Evolutionary conservation across 2,329 filamentous ascomycete species (phyloP).

Genomic region (Chaetothyriales sp.): DNA sequence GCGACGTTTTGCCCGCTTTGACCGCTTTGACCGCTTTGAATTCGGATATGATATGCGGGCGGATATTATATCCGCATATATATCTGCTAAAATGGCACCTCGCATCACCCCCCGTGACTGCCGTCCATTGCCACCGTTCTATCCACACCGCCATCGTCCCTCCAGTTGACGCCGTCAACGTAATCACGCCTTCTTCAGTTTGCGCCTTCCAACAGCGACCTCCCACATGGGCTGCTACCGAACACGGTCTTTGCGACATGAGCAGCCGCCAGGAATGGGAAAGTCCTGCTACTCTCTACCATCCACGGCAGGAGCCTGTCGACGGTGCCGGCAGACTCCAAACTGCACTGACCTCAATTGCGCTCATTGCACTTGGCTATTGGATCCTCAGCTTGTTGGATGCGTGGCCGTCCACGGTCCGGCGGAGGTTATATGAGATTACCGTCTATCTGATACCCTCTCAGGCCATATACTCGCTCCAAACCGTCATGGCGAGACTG

Average conservation of each 20-base stretch:
- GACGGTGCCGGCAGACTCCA: neutral
- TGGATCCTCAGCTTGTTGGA: slow-evolving; percentile 29
- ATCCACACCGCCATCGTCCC: no score
- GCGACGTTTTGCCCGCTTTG: no score
- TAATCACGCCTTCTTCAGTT: neutral
- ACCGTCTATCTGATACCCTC: slow-evolving; percentile 28
- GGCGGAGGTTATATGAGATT: slow-evolving; percentile 24
- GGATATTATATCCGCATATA: neutral
- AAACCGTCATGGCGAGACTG: slow-evolving; percentile 33
- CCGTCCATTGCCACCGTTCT: neutral
- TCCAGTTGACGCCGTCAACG: neutral
- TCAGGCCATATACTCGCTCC: slow-evolving; percentile 32
- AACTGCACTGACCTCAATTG: slow-evolving; percentile 6
- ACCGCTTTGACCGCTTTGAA: no score
- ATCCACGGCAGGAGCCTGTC: neutral
- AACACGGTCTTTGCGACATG: slow-evolving; percentile 9
- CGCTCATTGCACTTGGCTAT: slow-evolving; percentile 19
- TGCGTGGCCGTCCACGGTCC: slow-evolving; percentile 15
- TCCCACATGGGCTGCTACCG: neutral
- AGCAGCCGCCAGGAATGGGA: slow-evolving; percentile 11
- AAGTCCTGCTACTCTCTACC: neutral
- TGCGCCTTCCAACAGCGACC: neutral
- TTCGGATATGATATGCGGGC: neutral
- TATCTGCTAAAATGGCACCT: neutral
- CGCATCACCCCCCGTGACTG: neutral